These are phyloP conservation scores for Fusarium sp. DNA, from an alignment of 2,329 filamentous ascomycete species.

Conservation along the genomic window DNA sequence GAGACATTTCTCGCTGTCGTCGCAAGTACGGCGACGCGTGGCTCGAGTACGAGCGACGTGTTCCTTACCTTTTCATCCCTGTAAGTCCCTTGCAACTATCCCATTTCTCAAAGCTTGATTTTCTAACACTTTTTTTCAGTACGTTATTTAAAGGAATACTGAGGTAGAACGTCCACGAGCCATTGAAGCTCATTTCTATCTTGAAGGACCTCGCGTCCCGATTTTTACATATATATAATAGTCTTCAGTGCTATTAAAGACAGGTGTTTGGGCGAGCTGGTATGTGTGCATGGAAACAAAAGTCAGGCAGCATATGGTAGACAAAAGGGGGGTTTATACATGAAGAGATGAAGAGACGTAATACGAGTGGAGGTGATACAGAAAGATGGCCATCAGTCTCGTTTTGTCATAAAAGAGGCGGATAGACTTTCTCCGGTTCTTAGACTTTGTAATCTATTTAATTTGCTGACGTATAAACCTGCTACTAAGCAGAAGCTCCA, in stretches of 20 bases:
- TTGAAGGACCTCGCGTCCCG: neutral
- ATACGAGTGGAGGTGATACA: conserved; percentile 12
- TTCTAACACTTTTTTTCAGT: conserved; percentile 51
- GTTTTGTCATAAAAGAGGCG: conserved; percentile 2
- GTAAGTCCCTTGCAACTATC: conserved; percentile 49
- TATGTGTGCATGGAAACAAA: conserved; percentile 1
- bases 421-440: conserved; percentile 1
- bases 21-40: conserved; percentile 87
- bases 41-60: conserved; percentile 82
- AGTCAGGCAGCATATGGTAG: conserved; percentile 1
- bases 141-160: conserved; percentile 57
- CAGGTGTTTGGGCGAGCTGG: conserved; percentile 6
- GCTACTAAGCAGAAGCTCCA: neutral
- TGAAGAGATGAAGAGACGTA: conserved; percentile 35
- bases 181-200: neutral
- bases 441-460: conserved; percentile 29
- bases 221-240: conserved; percentile 10
- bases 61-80: conserved; percentile 89
- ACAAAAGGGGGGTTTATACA: conserved; percentile 12
- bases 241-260: neutral
- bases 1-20: conserved; percentile 84
- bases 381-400: neutral
- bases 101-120: neutral
- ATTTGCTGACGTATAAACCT: conserved; percentile 19
- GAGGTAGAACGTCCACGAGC: neutral